Evolutionary conservation across 352 stramenopile genomes (phyloP), one percentile per base, ranked within the genome.

Genomic region (Globisporangium lucens): DNA sequence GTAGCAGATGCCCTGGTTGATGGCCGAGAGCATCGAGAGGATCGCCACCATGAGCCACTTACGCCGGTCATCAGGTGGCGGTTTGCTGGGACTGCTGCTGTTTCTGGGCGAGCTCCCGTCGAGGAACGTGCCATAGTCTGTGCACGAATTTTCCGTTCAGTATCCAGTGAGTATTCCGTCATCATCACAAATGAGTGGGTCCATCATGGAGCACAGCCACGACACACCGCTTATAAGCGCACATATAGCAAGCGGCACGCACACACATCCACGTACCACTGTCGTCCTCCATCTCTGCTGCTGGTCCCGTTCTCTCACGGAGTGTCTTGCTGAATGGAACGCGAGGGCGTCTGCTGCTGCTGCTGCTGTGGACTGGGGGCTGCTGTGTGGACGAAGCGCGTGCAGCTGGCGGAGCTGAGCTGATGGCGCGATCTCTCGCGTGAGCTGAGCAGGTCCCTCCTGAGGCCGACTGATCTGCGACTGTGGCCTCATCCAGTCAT

Each of bases 1-100:
- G 72, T 89, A 91, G 70, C 85, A 93, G 58, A 93, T 85, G 27
- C 77, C 82, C 59, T 91, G 85, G 63, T 93, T 93, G 22, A 90
- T 62, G 22, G 73, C 82, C 29, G 80, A 85, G 17, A 93, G 79
- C 33, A 82, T 41, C 1, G 82, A 91, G 24, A 93, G 67, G 43
- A 93, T 74, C n/a, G 68, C 65, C 41, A 93, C 61, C 85, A 93
- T 91, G 59, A 88, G 65, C 83, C 83, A 91, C 66, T 89, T 91
- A 46, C 69, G 73, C 5, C 63, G 57, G 47, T 20, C n/a, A 20
- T 46, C 6, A 3, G 33, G 7, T 1, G 2, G 17, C 52, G 30
- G 17, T 3, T 17, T n/a, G 60, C 24, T 24, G 24, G 24, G 24
- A 24, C 15, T 5, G 43, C 46, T 52, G 46, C 12, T 38, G 52